Evolutionary conservation across 2,329 filamentous ascomycete species (phyloP), one percentile per base, ranked within the genome.

Genomic region (Gyromitra esculenta): DNA sequence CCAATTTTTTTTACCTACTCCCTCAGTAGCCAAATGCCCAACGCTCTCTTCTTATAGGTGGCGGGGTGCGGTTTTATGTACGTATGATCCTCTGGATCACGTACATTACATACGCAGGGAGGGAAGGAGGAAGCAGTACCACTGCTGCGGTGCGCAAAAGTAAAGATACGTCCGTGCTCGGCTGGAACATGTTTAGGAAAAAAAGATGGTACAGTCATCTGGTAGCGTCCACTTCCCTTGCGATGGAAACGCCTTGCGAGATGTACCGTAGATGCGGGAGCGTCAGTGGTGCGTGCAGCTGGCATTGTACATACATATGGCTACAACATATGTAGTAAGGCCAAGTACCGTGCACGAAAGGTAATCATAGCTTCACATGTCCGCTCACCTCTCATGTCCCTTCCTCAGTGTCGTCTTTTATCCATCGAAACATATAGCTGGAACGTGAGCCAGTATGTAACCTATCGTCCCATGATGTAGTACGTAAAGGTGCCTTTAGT

Each of bases 241-340:
- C 72, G 72, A 75, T 75, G 72, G 72, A 75, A 75, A 75, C 59
- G 72, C 72, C 72, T 75, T 71, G 72, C 65, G 72, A 75, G 72
- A 75, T 75, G 72, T 75, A 75, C 59, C 50, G 72, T 56, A 70
- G 72, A 75, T 75, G 72, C 65, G 66, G 72, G 59, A 59, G 72
- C 66, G 65, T 70, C 72, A 70, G 48, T 75, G 65, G 72, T 64
- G 65, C 59, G 66, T 69, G 60, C 72, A 75, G 59, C 25, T 48
- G 43, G 66, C 50, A 75, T 73, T 50, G 65, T 37, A 69, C 57
- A 62, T 70, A 75, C 56, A 59, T 64, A 63, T 43, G 57, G 56
- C 45, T 50, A 59, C 43, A 15, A 62, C 31, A 9, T 39, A 39
- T 54, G 39, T 48, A 59, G 65, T n/a, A 41, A 75, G 39, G 48